These are phyloP conservation scores for Euphorbia tirucalli DNA, from an alignment of 345 rosid genomes.

Conservation along the genomic window DNA sequence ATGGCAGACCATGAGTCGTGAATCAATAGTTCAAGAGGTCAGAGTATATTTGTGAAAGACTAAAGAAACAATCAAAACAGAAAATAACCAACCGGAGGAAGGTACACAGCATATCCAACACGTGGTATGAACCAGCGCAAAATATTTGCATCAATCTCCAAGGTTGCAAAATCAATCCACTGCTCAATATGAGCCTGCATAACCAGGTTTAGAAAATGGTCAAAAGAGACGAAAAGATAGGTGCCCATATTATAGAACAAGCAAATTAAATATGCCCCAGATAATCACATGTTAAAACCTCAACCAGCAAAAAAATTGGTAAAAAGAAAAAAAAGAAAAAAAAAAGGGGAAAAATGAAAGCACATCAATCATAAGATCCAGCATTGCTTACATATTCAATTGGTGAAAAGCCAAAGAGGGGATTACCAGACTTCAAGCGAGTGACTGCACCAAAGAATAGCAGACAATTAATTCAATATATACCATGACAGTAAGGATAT, in stretches of 20 bases:
- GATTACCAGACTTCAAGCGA: conserved; percentile 58
- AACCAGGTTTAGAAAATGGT: not conserved
- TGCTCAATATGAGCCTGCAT: conserved; percentile 81
- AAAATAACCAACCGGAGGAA: conserved; percentile 62
- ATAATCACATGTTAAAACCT: too few relatives aligned
- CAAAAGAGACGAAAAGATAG: not conserved
- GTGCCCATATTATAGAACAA: not conserved
- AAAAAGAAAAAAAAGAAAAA: not conserved
- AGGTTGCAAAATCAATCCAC: conserved; percentile 81
- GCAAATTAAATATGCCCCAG: too few relatives aligned
- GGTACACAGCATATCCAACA: conserved; percentile 45
- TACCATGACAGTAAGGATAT: not conserved
- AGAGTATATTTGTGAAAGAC: not conserved
- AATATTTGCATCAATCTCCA: conserved; percentile 75
- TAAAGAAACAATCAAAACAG: not conserved
- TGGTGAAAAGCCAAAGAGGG: conserved; percentile 59
- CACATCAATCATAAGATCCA: not conserved
- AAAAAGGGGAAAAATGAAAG: too few relatives aligned
- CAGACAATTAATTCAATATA: not conserved
- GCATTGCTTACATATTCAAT: conserved; percentile 63
- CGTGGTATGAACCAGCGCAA: conserved; percentile 56
- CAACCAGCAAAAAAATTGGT: too few relatives aligned
- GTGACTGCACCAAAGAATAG: conserved; percentile 42
- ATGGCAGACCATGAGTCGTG: not conserved
- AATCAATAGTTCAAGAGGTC: not conserved